phyloP scores from a whole-genome alignment of 306 rosid genomes.

The Trifolium pratense region DNA sequence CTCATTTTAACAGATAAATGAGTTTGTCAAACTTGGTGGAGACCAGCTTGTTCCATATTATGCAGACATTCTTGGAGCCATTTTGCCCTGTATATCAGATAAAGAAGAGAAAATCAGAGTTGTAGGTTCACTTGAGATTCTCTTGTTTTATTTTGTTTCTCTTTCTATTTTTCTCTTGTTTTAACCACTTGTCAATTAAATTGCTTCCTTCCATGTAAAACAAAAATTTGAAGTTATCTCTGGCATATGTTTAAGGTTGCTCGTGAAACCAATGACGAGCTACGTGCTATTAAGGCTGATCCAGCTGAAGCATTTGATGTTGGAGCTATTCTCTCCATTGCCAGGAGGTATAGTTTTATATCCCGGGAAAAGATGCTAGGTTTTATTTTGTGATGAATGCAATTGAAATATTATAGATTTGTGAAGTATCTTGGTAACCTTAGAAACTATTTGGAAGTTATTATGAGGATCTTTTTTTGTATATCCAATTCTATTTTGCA shows the following conservation, averaged over 20 bases:
- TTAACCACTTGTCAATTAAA: not conserved
- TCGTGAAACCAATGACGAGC: constrained; percentile 96
- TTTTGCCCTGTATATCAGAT: constrained; percentile 97
- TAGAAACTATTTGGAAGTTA: constrained; percentile 40
- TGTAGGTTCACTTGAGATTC: constrained; percentile 57
- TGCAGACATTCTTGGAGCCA: constrained; percentile 95
- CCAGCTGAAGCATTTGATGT: constrained; percentile 90
- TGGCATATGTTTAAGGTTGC: constrained; percentile 72
- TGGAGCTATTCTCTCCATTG: constrained; percentile 83
- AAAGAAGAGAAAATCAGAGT: constrained; percentile 99
- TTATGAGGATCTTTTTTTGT: constrained; percentile 35
- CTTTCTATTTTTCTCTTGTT: constrained; percentile 6
- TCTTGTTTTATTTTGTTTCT: not conserved
- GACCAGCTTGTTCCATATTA: constrained; percentile 97
- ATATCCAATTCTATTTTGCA: constrained; percentile 22
- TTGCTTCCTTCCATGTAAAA: constrained; percentile 18
- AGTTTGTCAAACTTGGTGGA: constrained; percentile 98
- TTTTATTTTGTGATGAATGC: constrained; percentile 43
- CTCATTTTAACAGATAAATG: constrained; percentile 69
- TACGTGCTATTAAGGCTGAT: constrained; percentile 77
- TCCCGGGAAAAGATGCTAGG: constrained; percentile 37
- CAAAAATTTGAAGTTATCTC: constrained; percentile 30
- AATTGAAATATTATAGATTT: constrained; percentile 35
- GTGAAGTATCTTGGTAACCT: constrained; percentile 9
- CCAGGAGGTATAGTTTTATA: constrained; percentile 69